Percentiles rank a stretch among this genome's conserved stretches.
Evolutionary conservation across 2,329 filamentous ascomycete species (phyloP).

Genomic region (Trichoderma sp.): DNA sequence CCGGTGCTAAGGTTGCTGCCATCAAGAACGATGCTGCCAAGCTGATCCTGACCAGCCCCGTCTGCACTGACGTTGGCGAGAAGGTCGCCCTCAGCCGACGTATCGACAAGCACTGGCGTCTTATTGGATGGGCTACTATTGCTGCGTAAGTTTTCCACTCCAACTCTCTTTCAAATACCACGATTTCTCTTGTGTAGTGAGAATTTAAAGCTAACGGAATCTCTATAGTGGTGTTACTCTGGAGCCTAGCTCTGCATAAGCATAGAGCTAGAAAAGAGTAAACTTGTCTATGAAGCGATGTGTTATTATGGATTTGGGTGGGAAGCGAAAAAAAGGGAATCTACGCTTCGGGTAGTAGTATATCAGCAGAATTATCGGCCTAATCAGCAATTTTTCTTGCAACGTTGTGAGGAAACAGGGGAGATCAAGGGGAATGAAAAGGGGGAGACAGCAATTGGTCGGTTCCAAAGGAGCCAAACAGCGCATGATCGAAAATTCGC

Average conservation of each 20-base stretch:
- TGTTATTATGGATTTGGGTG: constrained; percentile 3
- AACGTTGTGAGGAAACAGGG: not conserved
- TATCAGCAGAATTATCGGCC: not conserved
- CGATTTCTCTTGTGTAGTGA: not conserved
- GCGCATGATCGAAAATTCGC: not conserved
- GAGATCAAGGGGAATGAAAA: not conserved
- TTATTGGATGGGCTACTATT: constrained; percentile 89
- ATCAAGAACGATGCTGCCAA: constrained; percentile 98
- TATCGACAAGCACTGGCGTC: constrained; percentile 99
- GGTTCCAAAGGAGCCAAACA: constrained; percentile 4
- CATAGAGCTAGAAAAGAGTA: not conserved
- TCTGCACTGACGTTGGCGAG: constrained; percentile 96
- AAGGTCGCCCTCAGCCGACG: constrained; percentile 95
- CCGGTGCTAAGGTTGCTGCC: constrained; percentile 93
- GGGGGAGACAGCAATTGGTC: not conserved
- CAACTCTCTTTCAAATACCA: not conserved
- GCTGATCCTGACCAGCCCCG: constrained; percentile 87
- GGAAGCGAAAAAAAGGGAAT: not conserved
- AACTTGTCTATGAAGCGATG: constrained; percentile 15
- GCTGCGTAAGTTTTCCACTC: constrained; percentile 57
- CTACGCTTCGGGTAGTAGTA: not conserved
- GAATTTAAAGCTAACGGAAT: constrained; percentile 34
- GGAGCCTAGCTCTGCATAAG: constrained; percentile 54
- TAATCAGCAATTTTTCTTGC: constrained; percentile 2
- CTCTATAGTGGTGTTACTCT: constrained; percentile 56